Conservation (phyloP, 768 basidiomycete species). For the Mycena indigotica region DNA sequence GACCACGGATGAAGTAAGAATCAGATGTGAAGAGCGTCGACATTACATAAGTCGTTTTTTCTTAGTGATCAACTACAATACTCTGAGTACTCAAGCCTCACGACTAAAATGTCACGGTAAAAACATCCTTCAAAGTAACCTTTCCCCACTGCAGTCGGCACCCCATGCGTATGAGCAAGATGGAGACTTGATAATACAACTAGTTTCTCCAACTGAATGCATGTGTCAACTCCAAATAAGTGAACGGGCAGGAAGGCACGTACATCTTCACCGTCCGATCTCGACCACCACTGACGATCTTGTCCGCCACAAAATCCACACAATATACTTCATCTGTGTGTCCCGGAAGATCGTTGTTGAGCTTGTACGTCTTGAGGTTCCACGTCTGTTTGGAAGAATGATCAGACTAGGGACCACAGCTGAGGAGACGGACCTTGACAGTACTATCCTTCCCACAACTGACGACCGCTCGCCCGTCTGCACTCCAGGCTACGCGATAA, state of each 20-base stretch:
- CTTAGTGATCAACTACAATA: too few species aligned
- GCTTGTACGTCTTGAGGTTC: slow-evolving; percentile 96
- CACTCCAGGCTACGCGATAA: slow-evolving; percentile 93
- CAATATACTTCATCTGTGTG: slow-evolving; percentile 99
- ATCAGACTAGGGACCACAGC: not conserved
- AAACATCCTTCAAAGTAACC: too few species aligned
- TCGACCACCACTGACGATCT: slow-evolving; percentile 95
- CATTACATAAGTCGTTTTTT: too few species aligned
- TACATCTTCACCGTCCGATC: slow-evolving; percentile 94
- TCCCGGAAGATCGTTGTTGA: slow-evolving; percentile 91
- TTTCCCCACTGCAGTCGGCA: too few species aligned
- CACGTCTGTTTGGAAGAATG: slow-evolving; percentile 62
- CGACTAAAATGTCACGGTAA: too few species aligned
- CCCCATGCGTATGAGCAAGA: too few species aligned
- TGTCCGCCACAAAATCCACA: slow-evolving; percentile 98
- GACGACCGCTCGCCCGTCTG: slow-evolving; percentile 88
- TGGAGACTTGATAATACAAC: too few species aligned
- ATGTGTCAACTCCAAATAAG: slow-evolving; percentile 21
- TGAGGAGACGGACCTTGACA: slow-evolving; percentile 69
- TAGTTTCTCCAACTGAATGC: too few species aligned
- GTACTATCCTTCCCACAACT: slow-evolving; percentile 97
- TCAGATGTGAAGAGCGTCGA: too few species aligned
- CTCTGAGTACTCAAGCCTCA: too few species aligned
- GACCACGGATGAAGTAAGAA: too few species aligned
- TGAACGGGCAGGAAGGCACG: slow-evolving; percentile 28